Base-by-base conservation (phyloP, 495 filamentous ascomycete species). In the Chaetomium tenue region DNA sequence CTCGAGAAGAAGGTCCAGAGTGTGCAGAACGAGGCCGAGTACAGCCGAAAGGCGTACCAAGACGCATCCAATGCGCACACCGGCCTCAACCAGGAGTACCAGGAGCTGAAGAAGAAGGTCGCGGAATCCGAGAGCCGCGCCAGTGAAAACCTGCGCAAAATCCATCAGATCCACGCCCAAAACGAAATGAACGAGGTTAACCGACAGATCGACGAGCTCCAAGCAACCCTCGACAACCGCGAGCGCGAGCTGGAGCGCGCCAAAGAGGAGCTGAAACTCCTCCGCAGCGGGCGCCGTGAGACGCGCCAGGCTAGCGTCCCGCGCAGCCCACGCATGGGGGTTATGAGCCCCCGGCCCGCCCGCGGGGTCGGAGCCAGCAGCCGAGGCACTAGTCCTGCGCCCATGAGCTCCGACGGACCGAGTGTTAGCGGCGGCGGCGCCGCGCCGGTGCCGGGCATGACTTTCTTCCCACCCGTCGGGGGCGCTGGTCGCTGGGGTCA, bases 21-120 rank as follows among this genome's bases (percentile, higher is more conserved):
- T n/a, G 39, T 64, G 0, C 67, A 77, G 37, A 74, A 68, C 18
- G 83, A 88, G 15, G 68, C 75, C 25, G 88, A 89, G 16, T 91
- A 87, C 71, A 78, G 78, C 40, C 83, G 87, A 51, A 76, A 80
- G 20, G 78, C 83, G 40, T 92, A 91, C 64, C 87, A 91, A 58
- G 77, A 79, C 40, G 86, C 87, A 0, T 89, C 87, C 16, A 85
- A 76, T 18, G 74, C 76, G 0, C 81, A 81, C 12, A 77, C 74
- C 18, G 82, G 86, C 46, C 74, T 84, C 20, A 72, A 72, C 18
- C 75, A 74, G 25, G 85, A 89, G 72, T 77, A 80, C 44, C 72
- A 77, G 13, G 73, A 74, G n/a, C 77, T 89, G 13, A 71, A 76
- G 42, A 70, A 68, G 12, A 75, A 79, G 44, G 81, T 85, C 40